These are phyloP conservation scores for Hanseniaspora nectarophila DNA, from an alignment of 805 yeast species.

Conservation along the genomic window DNA sequence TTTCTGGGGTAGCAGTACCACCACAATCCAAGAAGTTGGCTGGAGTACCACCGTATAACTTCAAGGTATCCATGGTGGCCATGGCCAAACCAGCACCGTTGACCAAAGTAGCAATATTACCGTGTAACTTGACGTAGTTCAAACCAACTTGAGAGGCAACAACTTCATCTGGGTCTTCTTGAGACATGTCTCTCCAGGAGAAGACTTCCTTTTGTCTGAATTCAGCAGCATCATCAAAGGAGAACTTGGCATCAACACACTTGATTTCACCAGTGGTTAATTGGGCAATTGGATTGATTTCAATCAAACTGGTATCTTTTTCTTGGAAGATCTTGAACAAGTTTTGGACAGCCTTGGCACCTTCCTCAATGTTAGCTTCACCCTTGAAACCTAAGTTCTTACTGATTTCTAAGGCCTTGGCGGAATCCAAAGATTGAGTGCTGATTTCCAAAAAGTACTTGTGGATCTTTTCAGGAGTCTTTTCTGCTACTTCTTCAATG, in stretches of 20 bases:
- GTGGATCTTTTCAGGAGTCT: conserved; percentile 82
- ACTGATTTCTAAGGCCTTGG: conserved; percentile 66
- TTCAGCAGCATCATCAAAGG: conserved; percentile 91
- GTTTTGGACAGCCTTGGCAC: conserved; percentile 75
- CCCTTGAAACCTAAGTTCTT: conserved; percentile 64
- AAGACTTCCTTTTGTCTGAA: conserved; percentile 92
- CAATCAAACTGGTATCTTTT: conserved; percentile 94
- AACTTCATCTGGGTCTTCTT: conserved; percentile 96
- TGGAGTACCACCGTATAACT: conserved; percentile 95
- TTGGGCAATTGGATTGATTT: conserved; percentile 94
- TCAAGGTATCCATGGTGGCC: conserved; percentile 99
- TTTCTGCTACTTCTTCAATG: conserved; percentile 94
- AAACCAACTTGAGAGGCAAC: conserved; percentile 80
- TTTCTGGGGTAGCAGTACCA: conserved; percentile 98
- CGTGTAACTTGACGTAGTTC: conserved; percentile 94
- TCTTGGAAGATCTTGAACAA: conserved; percentile 81
- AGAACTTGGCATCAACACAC: conserved; percentile 99
- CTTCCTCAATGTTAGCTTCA: conserved; percentile 63
- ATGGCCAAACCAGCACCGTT: conserved; percentile 99
- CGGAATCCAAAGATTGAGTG: conserved; percentile 60
- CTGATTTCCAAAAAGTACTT: conserved; percentile 69
- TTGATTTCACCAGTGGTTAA: conserved; percentile 71
- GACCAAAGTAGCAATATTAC: conserved; percentile 96
- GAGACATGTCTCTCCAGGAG: conserved; percentile 92
- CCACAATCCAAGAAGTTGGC: conserved; percentile 99